Evolutionary conservation across 352 stramenopile genomes (phyloP).

Genomic region (Pythium plurisporium): DNA sequence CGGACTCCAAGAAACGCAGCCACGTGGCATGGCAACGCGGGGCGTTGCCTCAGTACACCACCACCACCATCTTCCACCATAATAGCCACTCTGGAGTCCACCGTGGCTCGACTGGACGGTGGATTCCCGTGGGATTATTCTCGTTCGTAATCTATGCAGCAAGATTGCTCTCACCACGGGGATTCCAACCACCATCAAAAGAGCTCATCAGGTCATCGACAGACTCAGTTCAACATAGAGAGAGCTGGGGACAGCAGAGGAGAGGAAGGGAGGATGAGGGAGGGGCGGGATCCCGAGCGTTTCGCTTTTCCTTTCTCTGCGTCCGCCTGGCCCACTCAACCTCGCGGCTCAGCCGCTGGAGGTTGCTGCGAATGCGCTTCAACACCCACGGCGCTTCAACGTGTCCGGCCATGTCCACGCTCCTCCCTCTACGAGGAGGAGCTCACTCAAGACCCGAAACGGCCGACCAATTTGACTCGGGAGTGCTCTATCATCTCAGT

Average conservation of each 20-base stretch:
- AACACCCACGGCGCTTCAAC: background rate
- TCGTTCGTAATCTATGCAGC: constrained; percentile 1
- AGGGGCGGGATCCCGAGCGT: background rate
- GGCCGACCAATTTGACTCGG: too few species aligned
- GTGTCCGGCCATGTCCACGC: background rate
- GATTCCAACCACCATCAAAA: constrained; percentile 3
- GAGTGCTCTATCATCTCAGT: too few species aligned
- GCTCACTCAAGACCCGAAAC: background rate
- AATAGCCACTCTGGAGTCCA: too few species aligned
- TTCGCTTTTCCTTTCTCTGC: constrained; percentile 1
- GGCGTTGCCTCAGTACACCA: background rate
- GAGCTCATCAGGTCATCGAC: background rate
- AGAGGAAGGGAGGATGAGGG: too few species aligned
- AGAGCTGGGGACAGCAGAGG: too few species aligned
- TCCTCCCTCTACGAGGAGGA: background rate
- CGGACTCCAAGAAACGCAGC: too few species aligned
- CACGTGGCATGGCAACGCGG: background rate
- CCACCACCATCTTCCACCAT: background rate
- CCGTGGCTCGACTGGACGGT: too few species aligned
- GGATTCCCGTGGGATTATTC: background rate
- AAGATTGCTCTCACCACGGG: background rate
- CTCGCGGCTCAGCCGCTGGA: background rate
- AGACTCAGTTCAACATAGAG: too few species aligned
- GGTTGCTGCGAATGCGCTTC: background rate
- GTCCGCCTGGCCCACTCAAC: background rate